Evolutionary conservation across 2,329 filamentous ascomycete species (phyloP), one percentile per base, ranked within the genome.

Genomic region (Clonostachys solani): DNA sequence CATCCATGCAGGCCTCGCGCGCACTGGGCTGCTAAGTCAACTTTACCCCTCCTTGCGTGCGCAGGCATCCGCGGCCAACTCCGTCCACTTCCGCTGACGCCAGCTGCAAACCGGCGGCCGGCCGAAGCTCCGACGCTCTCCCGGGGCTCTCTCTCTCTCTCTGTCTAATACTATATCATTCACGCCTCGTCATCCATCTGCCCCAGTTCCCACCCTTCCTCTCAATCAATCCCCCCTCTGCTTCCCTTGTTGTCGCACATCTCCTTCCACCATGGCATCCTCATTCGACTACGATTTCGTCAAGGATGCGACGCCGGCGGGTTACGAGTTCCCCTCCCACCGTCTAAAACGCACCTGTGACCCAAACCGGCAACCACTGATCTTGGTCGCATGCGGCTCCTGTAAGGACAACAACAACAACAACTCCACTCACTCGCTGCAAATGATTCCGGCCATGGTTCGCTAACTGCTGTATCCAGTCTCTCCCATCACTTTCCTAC

Each of bases 401-500:
- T 92, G 64, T 63, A 43, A 33, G 45, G 23, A 29, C 23, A 29
- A 29, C 23, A 9, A 33, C 44, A 12, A 13, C 12, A n/a, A 33
- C 12, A 33, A 18, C 33, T 34, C 42, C 17, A 5, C 38, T 10
- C 9, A 42, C n/a, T 45, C 16, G 13, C 17, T 40, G 12, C 29
- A 40, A 16, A 34, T 9, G 16, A 13, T 12, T 29, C 10, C 33
- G 23, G 23, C 23, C 23, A 29, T 29, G 23, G 23, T 10, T 29
- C 23, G 23, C 23, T 29, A 29, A 15, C 37, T 36, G 17, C 23
- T 29, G 3, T 23, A 29, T 16, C 29, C 42, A 64, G 62, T 90
- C 69, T 88, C 84, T 0, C 87, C 87, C 16, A 81, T 86, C 44
- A 88, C 85, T 7, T 87, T 87, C 59, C 75, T 91, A 29, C 88